Base-by-base conservation (phyloP, 2,329 filamentous ascomycete genomes). In the Metarhizium anisopliae region DNA sequence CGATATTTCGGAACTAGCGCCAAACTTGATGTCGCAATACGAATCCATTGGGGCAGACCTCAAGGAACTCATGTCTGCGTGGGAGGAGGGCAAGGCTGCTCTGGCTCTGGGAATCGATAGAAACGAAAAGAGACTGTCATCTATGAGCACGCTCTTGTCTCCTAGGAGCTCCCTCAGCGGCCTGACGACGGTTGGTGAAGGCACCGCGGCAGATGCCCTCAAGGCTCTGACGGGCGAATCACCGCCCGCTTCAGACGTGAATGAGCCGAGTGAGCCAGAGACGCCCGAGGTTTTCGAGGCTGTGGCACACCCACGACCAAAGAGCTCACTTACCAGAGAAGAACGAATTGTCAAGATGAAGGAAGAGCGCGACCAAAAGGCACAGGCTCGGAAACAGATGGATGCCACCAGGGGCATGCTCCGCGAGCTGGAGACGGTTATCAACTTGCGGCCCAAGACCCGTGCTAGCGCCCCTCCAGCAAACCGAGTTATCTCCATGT, bases 41-140 rank as follows among this genome's bases (percentile, higher is more conserved):
- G 94, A 99, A 56, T 93, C 91, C 4, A 95, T 99, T 60, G 94
- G 94, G 2, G 79, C 85, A 30, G 94, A 99, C 66, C 78, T 99
- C 49, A 87, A 87, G 67, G 82, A 86, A 47, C 74, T 96, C 52
- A 84, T 92, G 70, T 80, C 87, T 59, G 88, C 90, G 60, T 96
- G 92, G 92, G 90, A 95, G 64, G 82, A 87, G 53, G 94, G 93
- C 52, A 93, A 89, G 69, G 82, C 86, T n/a, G 85, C 90, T 6
- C 76, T 99, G 53, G 85, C 90, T 50, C 83, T 84, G 55, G 92
- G 88, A 61, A 87, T 96, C 65, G 87, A 94, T 69, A 84, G 86
- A 57, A 90, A 92, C 67, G 86, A 90, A 68, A 85, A 86, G 68
- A 78, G 84, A 40, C 70, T 86, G 29, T 85, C 82, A 3, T 84